Evolutionary conservation across 768 basidiomycete genomes (phyloP).

Genomic region (Mrakia hoshinonis): DNA sequence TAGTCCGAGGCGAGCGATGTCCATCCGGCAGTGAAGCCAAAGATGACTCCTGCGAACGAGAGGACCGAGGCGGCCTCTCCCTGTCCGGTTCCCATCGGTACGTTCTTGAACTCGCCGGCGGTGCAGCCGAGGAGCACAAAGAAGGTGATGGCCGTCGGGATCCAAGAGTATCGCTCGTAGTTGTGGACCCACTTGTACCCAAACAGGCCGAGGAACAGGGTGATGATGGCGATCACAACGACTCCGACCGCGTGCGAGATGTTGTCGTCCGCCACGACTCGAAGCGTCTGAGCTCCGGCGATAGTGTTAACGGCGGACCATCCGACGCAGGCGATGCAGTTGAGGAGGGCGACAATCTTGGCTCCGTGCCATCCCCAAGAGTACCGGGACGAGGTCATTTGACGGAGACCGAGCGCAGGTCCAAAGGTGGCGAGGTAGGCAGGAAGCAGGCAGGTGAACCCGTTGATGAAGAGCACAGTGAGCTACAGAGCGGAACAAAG

Average conservation of each 20-base stretch:
- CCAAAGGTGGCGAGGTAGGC: slow-evolving; percentile 36
- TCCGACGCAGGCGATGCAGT: slow-evolving; percentile 46
- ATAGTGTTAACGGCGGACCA: slow-evolving; percentile 43
- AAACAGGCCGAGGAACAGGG: slow-evolving; percentile 50
- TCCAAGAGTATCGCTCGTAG: slow-evolving; percentile 38
- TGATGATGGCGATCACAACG: slow-evolving; percentile 57
- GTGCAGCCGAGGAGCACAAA: slow-evolving; percentile 39
- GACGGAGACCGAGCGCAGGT: slow-evolving; percentile 44
- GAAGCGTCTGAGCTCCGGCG: slow-evolving; percentile 33
- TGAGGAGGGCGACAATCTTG: slow-evolving; percentile 33
- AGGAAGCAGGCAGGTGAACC: slow-evolving; percentile 17
- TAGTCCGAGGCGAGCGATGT: slow-evolving; percentile 38
- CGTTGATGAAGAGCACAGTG: slow-evolving; percentile 22
- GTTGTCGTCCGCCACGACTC: slow-evolving; percentile 30
- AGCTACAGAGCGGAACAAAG: not conserved
- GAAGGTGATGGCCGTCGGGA: slow-evolving; percentile 45
- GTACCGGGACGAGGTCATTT: slow-evolving; percentile 44
- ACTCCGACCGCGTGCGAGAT: slow-evolving; percentile 40
- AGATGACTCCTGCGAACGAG: slow-evolving; percentile 39
- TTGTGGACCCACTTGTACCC: slow-evolving; percentile 29
- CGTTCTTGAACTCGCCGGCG: slow-evolving; percentile 35
- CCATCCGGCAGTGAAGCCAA: slow-evolving; percentile 41
- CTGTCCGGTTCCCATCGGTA: slow-evolving; percentile 38
- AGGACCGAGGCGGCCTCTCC: slow-evolving; percentile 42
- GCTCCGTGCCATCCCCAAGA: slow-evolving; percentile 30